Evolutionary conservation across 805 yeast species (phyloP), one percentile per base, ranked within the genome.

Genomic region (Metschnikowia kofuensis): DNA sequence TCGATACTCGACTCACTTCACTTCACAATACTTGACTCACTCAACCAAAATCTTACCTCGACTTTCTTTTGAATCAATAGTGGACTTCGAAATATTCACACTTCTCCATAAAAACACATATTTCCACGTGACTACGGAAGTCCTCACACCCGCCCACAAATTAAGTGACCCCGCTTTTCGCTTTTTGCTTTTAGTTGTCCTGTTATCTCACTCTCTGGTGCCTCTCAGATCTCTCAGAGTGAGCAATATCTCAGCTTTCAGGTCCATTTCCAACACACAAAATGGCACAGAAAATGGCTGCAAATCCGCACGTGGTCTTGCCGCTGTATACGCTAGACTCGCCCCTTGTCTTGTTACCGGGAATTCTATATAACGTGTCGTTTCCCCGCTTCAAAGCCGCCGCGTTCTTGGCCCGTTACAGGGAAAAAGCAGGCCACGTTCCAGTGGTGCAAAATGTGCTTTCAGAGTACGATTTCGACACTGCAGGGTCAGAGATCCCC

Each of bases 291-390:
- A 29, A 37, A 30, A 44, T 12, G 26, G 26, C 28, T 27, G 21
- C 21, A 21, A 21, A 21, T 21, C 21, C 2, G 21, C 21, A 21
- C 21, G 21, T 67, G 44, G 67, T 67, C 6, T 63, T 74, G 44
- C 77, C 78, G 42, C 66, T 68, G 38, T 72, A 72, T 57, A 67
- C 63, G 42, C 55, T 74, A 21, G 77, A 74, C 53, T 70, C 76
- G 38, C 66, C 70, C 51, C 58, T 72, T 45, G 80, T 84, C 12
- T 71, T 82, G 30, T 57, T 83, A 8, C 88, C 89, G 1, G 87
- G 87, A 0, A 77, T 83, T 37, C 70, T 82, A 26, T 84, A 83
- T 63, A 76, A 79, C 48, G 79, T 83, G n/a, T 69, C 79, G 1
- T 76, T 82, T 45, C 63, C 75, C 14, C 67, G 75, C 45, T 64